Evolutionary conservation across 495 filamentous ascomycete species (phyloP), one percentile per base, ranked within the genome.

Genomic region (Oidiodendron maius): DNA sequence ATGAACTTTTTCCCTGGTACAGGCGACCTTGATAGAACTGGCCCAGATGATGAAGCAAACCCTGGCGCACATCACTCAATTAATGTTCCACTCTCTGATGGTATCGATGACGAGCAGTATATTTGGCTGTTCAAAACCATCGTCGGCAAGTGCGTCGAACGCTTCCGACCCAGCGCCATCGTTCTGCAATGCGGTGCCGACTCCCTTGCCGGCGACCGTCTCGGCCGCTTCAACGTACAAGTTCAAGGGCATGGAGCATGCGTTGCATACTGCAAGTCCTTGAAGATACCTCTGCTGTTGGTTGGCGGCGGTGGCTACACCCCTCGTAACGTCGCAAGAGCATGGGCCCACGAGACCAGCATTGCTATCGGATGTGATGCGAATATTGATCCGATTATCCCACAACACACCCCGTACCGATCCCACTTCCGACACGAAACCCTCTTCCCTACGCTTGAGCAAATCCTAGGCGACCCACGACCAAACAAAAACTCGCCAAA

Each of bases 161-260:
- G 75, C 40, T 98, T 91, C 68, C 76, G 77, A 8, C 93, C 93
- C 6, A 78, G 77, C 40, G 91, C 87, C 18, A 94, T 98, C 61
- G 94, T 95, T 12, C 76, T 98, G 0, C 93, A 98, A 70, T 98
- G 93, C 65, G 93, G 93, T 46, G 93, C 91, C 34, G 93, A 98
- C 70, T 94, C 88, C 15, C 78, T 98, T 0, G 93, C 90, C 38
- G 89, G 91, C 55, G 93, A 98, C 66, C 76, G 93, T 12, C 77
- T 98, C 0, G 93, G 93, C 38, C 86, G 87, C 57, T 98, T 98
- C 76, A 98, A 97, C 64, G 77, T 98, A 51, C 95, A 95, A 60
- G 93, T 97, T 43, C 78, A 82, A 57, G 91, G 89, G 4, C 93
- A 98, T 67, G 93, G 89, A 34, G 82, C 83, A 52, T 97, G 94